These are phyloP conservation scores for Yamadazyma diospyri DNA, from an alignment of 1,139 yeast genomes.

Conservation along the genomic window DNA sequence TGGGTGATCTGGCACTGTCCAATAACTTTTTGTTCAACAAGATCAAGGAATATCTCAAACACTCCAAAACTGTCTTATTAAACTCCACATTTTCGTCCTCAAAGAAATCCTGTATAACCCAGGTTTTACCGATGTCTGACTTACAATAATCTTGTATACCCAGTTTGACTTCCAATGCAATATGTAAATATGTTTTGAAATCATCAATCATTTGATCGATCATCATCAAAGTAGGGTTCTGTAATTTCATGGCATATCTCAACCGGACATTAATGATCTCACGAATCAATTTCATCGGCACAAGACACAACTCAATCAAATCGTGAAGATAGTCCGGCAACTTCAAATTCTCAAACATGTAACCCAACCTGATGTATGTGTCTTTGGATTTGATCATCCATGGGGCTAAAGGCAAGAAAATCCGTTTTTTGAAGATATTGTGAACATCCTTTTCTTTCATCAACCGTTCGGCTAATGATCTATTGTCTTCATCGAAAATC, in stretches of 20 bases:
- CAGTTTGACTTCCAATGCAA: constrained; percentile 74
- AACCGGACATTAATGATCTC: constrained; percentile 77
- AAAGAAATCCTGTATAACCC: constrained; percentile 69
- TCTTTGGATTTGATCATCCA: constrained; percentile 78
- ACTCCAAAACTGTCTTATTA: constrained; percentile 69
- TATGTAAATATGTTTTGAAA: constrained; percentile 69
- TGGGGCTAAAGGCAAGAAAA: constrained; percentile 60
- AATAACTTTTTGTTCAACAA: constrained; percentile 72
- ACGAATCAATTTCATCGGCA: constrained; percentile 78
- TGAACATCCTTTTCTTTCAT: constrained; percentile 84
- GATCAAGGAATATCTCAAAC: constrained; percentile 69
- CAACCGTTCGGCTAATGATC: constrained; percentile 78
- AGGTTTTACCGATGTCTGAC: constrained; percentile 59
- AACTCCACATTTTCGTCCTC: constrained; percentile 56
- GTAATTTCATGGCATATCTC: constrained; percentile 71
- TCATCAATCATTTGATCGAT: constrained; percentile 93
- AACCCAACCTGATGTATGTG: constrained; percentile 62
- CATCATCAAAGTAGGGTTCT: constrained; percentile 91
- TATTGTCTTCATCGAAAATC: constrained; percentile 54
- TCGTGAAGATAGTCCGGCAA: constrained; percentile 73
- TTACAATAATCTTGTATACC: constrained; percentile 62
- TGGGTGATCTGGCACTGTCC: constrained; percentile 65
- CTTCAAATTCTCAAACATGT: constrained; percentile 63
- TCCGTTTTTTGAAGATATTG: constrained; percentile 57
- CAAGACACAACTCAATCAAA: constrained; percentile 62